Evolutionary conservation across 2,329 filamentous ascomycete species (phyloP), one percentile per base, ranked within the genome.

Genomic region (Microdochium bolleyi): DNA sequence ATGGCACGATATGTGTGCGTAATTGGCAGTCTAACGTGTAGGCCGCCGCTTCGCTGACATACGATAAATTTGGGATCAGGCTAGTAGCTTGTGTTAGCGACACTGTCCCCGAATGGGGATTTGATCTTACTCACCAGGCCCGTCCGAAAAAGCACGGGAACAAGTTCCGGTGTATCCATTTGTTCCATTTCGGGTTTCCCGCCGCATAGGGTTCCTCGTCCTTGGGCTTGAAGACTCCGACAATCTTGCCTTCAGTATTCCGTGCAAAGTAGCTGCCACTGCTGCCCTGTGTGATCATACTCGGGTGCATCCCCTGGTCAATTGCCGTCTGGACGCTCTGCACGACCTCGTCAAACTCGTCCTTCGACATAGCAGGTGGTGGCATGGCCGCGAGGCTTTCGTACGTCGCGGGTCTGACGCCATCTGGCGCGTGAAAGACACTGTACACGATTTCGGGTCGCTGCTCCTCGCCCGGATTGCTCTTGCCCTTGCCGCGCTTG

Each of bases 171-270:
- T 99, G 94, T 73, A 99, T 92, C 94, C 94, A 99, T 72, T 99
- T 99, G 61, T 95, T 97, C 92, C 92, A 97, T 69, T 99, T 99
- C 5, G 94, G 94, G 66, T 99, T 99, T 60, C 90, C 88, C 30
- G 89, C 94, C 1, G 94, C 94, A 66, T 96, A 99, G 1, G 94
- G 94, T 69, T 99, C 95, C 72, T 99, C 94, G 62, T 99, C 94
- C 72, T 99, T 99, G 44, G 94, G 94, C 69, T 99, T 99, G 74
- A 99, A 99, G 3, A 99, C 94, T 34, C 92, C 94, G 3, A 99
- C 90, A 16, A 96, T 89, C 73, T 95, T 96, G 51, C 94, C 94
- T 53, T 92, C 87, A 1, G 82, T 82, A 62, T 96, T 95, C 54
- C 92, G 82, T 24, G 94, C 94, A 77, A 99, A 99, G 73, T 99